These are phyloP conservation scores for Dipteronia dyeriana DNA, from an alignment of 345 rosid genomes.

Conservation along the genomic window DNA sequence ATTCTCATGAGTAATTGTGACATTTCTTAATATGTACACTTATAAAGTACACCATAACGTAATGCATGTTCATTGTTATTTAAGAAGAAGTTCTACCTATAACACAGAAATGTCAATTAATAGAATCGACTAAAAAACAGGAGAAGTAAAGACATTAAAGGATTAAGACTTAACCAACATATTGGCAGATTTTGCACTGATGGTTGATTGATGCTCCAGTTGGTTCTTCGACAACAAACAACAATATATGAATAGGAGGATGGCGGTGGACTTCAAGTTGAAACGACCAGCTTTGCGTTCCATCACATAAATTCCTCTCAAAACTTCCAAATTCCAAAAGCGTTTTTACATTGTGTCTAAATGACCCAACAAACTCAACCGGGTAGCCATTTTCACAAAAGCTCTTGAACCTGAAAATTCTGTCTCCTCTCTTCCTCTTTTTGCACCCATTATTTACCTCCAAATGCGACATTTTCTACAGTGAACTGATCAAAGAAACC, in stretches of 20 bases:
- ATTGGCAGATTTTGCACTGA: slow-evolving; percentile 78
- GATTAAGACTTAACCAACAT: slow-evolving; percentile 69
- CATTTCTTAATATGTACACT: no score
- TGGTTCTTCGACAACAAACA: slow-evolving; percentile 76
- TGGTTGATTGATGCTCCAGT: slow-evolving; percentile 49
- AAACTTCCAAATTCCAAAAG: slow-evolving; percentile 67
- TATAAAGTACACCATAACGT: no score
- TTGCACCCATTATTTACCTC: slow-evolving; percentile 28
- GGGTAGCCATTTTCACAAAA: slow-evolving; percentile 81
- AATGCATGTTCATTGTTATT: no score
- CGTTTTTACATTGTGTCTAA: slow-evolving; percentile 56
- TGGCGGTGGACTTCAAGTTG: slow-evolving; percentile 80
- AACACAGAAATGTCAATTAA: not conserved
- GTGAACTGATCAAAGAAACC: not conserved
- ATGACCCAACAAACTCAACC: slow-evolving; percentile 58
- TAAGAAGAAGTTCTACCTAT: no score
- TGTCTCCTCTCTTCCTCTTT: slow-evolving; percentile 82
- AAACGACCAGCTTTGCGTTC: slow-evolving; percentile 78
- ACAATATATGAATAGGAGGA: slow-evolving; percentile 66
- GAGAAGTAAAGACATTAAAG: not conserved
- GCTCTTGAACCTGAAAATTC: slow-evolving; percentile 66
- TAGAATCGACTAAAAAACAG: not conserved
- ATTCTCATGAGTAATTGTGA: no score
- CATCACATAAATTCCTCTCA: slow-evolving; percentile 38
- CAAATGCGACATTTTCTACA: slow-evolving; percentile 26